A percentile compares a stretch with the other conserved stretches of the same genome.
Evolutionary conservation across 108 stramenopile genomes (phyloP).

Genomic region (Fistulifera pelliculosa): DNA sequence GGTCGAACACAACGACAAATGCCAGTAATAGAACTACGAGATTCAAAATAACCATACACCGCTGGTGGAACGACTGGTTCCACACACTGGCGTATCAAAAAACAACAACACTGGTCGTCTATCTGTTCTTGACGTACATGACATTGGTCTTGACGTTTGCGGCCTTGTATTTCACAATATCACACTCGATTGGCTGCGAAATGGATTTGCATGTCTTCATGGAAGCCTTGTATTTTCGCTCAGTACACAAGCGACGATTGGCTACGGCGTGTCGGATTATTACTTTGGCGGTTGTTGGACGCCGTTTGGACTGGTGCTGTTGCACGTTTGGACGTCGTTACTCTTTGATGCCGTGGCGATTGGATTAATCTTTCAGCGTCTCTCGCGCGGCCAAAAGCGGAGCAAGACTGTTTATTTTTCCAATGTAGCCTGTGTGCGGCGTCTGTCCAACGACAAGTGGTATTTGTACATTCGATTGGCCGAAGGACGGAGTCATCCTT

Average conservation of each 20-base stretch:
- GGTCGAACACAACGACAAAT: too few relatives aligned
- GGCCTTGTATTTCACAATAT: slow-evolving; percentile 46
- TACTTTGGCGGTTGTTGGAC: slow-evolving; percentile 89
- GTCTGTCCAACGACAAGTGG: slow-evolving; percentile 59
- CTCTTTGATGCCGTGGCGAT: slow-evolving; percentile 87
- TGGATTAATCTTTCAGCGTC: slow-evolving; percentile 85
- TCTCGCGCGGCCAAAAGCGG: slow-evolving; percentile 80
- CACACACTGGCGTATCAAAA: slow-evolving; percentile 59
- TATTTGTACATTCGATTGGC: slow-evolving; percentile 93
- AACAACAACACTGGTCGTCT: slow-evolving; percentile 44
- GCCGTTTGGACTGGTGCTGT: slow-evolving; percentile 72
- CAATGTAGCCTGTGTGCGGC: slow-evolving; percentile 74
- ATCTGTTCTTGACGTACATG: slow-evolving; percentile 50
- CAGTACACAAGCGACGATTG: slow-evolving; percentile 91
- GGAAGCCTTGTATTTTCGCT: slow-evolving; percentile 87
- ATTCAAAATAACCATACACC: too few relatives aligned
- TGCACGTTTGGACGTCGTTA: slow-evolving; percentile 79
- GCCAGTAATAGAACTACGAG: too few relatives aligned
- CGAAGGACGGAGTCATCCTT: slow-evolving; percentile 85
- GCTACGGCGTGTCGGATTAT: slow-evolving; percentile 91
- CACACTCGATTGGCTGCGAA: slow-evolving; percentile 49
- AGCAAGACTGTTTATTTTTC: slow-evolving; percentile 86
- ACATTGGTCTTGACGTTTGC: slow-evolving; percentile 57
- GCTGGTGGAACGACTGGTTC: slow-evolving; percentile 68
- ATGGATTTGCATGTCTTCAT: slow-evolving; percentile 74